Conservation (phyloP, 768 basidiomycete genomes). For the Holtermannia corniformis region DNA sequence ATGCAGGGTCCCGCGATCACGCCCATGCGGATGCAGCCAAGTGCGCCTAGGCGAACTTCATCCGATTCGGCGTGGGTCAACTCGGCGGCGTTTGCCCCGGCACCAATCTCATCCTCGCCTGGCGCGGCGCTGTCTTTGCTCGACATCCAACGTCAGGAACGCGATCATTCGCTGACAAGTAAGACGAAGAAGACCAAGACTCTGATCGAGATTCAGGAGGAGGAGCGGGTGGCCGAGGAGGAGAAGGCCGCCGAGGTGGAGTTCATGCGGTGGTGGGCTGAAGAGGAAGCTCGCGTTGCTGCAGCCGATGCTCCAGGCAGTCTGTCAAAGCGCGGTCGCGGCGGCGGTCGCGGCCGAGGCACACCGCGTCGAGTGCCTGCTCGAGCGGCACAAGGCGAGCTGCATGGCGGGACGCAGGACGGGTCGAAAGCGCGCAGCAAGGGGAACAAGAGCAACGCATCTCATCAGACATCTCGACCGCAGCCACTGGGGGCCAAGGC, state of each 20-base stretch:
- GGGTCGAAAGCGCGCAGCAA: too few species aligned
- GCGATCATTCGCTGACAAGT: conserved; percentile 46
- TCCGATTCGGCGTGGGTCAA: conserved; percentile 11
- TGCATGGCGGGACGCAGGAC: too few species aligned
- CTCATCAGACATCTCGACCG: too few species aligned
- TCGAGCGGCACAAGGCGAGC: too few species aligned
- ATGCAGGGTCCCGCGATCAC: background rate
- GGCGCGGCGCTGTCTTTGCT: conserved; percentile 53
- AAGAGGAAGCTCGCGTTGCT: conserved; percentile 47
- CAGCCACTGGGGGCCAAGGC: too few species aligned
- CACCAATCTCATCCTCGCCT: conserved; percentile 14
- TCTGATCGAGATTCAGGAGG: conserved; percentile 73
- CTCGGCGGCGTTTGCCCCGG: background rate
- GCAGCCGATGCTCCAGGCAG: conserved; percentile 4
- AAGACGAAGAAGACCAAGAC: conserved; percentile 49
- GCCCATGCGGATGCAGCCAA: background rate
- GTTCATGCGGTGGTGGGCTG: conserved; percentile 82
- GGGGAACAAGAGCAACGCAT: too few species aligned
- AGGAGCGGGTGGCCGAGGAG: conserved; percentile 47
- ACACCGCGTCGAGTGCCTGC: background rate
- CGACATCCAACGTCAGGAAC: conserved; percentile 75
- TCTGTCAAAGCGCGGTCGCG: background rate
- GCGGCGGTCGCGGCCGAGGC: conserved; percentile 2
- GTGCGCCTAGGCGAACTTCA: conserved; percentile 22
- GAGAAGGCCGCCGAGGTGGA: conserved; percentile 53